phyloP scores from a whole-genome alignment of 768 basidiomycete species.

The Mycena filopes region DNA sequence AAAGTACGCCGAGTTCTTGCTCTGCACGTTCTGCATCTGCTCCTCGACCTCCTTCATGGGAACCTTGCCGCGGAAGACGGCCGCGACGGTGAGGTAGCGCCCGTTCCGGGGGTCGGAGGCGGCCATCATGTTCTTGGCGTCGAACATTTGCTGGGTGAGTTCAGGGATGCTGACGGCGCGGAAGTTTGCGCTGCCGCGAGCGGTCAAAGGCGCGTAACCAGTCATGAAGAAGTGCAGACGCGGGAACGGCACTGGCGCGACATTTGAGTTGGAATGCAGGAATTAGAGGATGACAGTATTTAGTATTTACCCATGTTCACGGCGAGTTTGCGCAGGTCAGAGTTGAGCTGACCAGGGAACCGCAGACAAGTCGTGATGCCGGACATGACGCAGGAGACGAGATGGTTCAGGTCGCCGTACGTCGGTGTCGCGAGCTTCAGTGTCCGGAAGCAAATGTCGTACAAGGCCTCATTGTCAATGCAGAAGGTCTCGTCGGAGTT shows the following conservation, averaged over 20 bases:
- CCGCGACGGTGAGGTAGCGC: slow-evolving; percentile 97
- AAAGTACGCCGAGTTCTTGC: slow-evolving; percentile 98
- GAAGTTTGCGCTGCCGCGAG: slow-evolving; percentile 94
- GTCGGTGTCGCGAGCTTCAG: slow-evolving; percentile 96
- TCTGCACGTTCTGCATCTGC: slow-evolving; percentile 97
- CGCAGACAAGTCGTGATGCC: slow-evolving; percentile 98
- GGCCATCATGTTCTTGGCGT: slow-evolving; percentile 99
- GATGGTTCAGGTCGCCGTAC: slow-evolving; percentile 97
- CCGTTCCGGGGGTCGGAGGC: slow-evolving; percentile 97
- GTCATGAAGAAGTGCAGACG: slow-evolving; percentile 99
- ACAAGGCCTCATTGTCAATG: slow-evolving; percentile 99
- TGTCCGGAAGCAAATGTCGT: slow-evolving; percentile 99
- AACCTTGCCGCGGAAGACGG: slow-evolving; percentile 98
- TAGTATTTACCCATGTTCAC: slow-evolving; percentile 98
- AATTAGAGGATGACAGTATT: not conserved
- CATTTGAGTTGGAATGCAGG: not conserved
- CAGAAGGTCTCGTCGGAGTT: slow-evolving; percentile 99
- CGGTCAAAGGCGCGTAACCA: slow-evolving; percentile 93
- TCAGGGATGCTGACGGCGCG: slow-evolving; percentile 98
- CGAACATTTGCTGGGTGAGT: slow-evolving; percentile 99
- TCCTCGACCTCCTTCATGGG: slow-evolving; percentile 99
- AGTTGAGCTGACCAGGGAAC: slow-evolving; percentile 99
- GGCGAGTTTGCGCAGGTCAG: slow-evolving; percentile 96
- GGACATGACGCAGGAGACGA: slow-evolving; percentile 98
- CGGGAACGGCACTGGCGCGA: slow-evolving; percentile 88